A percentile compares a stretch with the other conserved stretches of the same genome.
These are phyloP conservation scores for Solanum chiquidenum DNA, from an alignment of 257 asterid genomes.

Conservation along the genomic window DNA sequence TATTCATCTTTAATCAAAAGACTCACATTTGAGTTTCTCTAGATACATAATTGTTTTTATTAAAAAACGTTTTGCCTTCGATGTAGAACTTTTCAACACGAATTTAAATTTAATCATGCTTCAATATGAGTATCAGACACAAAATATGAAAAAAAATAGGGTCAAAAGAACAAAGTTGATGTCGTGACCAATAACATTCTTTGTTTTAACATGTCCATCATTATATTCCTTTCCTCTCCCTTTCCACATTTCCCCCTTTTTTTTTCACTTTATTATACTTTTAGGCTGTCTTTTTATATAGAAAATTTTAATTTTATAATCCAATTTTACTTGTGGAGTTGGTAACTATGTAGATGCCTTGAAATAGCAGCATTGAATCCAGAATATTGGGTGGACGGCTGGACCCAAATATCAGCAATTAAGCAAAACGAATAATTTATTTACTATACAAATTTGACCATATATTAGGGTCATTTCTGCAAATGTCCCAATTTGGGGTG, in stretches of 20 bases:
- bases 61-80: fast-evolving
- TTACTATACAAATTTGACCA: not conserved
- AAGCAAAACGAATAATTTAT: not conserved
- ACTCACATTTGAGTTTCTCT: too few species aligned
- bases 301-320: not conserved
- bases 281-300: not conserved
- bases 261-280: not conserved
- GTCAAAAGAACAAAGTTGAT: not conserved
- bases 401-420: not conserved
- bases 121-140: too few species aligned
- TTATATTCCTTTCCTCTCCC: not conserved
- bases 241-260: not conserved
- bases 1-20: too few species aligned
- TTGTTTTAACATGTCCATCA: not conserved
- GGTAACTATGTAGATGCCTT: not conserved
- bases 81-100: too few species aligned
- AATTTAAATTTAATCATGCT: too few species aligned
- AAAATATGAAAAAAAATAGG: not conserved
- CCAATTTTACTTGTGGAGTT: not conserved
- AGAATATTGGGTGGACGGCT: not conserved
- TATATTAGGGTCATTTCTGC: too few species aligned
- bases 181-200: not conserved
- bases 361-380: not conserved
- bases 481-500: not conserved
- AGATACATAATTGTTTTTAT: too few species aligned